Evolutionary conservation across 768 basidiomycete species (phyloP).

Genomic region (Tricholoma bakamatsutake): DNA sequence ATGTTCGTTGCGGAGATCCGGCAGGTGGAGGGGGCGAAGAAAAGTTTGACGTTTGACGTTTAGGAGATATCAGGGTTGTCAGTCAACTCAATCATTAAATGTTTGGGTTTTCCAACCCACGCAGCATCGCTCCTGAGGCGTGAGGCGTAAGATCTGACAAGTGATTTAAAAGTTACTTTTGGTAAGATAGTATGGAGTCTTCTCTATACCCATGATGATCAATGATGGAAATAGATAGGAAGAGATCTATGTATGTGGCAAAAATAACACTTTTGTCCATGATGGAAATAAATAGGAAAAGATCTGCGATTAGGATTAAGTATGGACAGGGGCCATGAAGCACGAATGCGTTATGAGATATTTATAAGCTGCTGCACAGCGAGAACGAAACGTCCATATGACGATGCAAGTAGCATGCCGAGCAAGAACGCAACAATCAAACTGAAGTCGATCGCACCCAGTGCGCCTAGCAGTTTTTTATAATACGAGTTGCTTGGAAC

Average conservation of each 20-base stretch:
- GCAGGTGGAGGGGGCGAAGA: too few relatives aligned
- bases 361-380: constrained; percentile 5
- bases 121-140: background rate
- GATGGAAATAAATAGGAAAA: background rate
- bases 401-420: constrained; percentile 11
- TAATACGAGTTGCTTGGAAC: background rate
- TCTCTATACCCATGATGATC: too few relatives aligned
- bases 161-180: too few relatives aligned
- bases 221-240: too few relatives aligned
- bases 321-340: too few relatives aligned
- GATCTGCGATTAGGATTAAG: background rate
- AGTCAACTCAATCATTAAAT: background rate
- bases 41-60: background rate
- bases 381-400: constrained; percentile 8
- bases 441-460: constrained; percentile 5
- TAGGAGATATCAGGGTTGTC: background rate
- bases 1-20: background rate
- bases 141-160: too few relatives aligned
- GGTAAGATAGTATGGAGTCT: too few relatives aligned
- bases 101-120: background rate
- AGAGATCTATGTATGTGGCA: too few relatives aligned
- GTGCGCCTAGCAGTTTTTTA: constrained; percentile 4
- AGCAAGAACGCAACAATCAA: constrained; percentile 12
- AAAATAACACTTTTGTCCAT: too few relatives aligned
- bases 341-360: constrained; percentile 1